Base-by-base conservation (phyloP, 2,329 filamentous ascomycete genomes). In the Colletotrichum sp. region DNA sequence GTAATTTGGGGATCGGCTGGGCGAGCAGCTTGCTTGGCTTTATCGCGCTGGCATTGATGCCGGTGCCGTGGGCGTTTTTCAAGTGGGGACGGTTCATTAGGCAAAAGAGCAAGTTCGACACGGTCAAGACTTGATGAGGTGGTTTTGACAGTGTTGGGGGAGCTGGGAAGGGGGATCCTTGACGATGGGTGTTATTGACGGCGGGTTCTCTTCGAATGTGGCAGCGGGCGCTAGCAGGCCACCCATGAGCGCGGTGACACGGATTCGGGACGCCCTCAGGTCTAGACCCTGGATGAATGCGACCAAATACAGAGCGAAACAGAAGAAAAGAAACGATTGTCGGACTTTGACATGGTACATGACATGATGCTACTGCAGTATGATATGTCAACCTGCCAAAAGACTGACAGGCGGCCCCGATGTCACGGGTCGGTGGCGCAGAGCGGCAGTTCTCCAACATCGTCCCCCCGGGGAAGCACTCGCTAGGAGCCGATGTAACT, bases 11-110 rank as follows among this genome's bases (percentile, higher is more conserved):
- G 0, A 86, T 88, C 6, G 79, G 80, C 19, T 90, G 88, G 88
- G 88, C 88, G 1, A 86, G 83, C 8, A 89, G 87, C 65, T 78
- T 89, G 13, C 78, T 89, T 15, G 88, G 83, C 0, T 89, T 90
- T 68, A 80, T 92, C 5, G 84, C 88, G 1, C 29, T 90, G 3
- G 82, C 82, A 0, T 79, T 91, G 71, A 79, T 90, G 71, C 89
- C 89, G 0, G 85, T 91, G 22, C 90, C 90, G 0, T 91, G 88
- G 86, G 83, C 89, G 0, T 81, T 92, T 16, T 91, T 89, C 81
- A 87, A 84, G 69, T 90, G 82, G 44, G 90, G 90, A 0, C 83
- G 85, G 55, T 71, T 57, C 2, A 83, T 90, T 27, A 82, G 87
- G n/a, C 80, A 78, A 0, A 82, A 79, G 76, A 88, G 86, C 73